Base-by-base conservation (phyloP, 2,329 filamentous ascomycete species). In the Penicillium sp. region DNA sequence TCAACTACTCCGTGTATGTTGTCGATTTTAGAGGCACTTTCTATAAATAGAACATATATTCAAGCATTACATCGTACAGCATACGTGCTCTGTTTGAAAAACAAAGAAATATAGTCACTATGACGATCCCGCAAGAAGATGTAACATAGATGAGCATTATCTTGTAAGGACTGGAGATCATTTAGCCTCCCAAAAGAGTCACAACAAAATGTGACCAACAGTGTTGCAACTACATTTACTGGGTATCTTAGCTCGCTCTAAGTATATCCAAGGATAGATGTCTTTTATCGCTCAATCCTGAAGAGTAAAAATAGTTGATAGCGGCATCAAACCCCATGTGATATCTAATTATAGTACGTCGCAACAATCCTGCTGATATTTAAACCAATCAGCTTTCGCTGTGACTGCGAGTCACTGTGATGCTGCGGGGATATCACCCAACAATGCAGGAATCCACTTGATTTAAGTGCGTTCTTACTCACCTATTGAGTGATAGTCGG, bases 321-420 rank as follows among this genome's bases (percentile, higher is more conserved):
- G 27, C 21, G 10, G 21, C 39, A 23, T 13, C 5, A 29, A 13
- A 4, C 1, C 7, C 21, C 39, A 23, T 52, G 29, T 45, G 16
- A 21, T 27, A 34, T 45, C 50, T 52, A 52, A 52, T 27, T 45
- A 45, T 52, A 52, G 50, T 15, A 25, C n/a, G 25, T n/a, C 40
- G 2, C 15, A 25, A 43, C 15, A 3, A 44, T 44, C 41, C 23
- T 44, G 41, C 23, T 10, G n/a, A 44, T 13, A 16, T 19, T 39
- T 9, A 39, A 19, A 16, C 52, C 52, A 55, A 50, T 55, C 11
- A 55, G 21, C 8, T 34, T 34, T 47, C 45, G 13, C 19, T 16
- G n/a, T 29, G 41, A n/a, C n/a, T 68, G 21, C 31, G 21, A 31
- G 36, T 53, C 43, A 53, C 41, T 38, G 54, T 53, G 54, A 57